phyloP scores from a whole-genome alignment of 1,284 basidiomycete species.

The Hemileia vastatrix region DNA sequence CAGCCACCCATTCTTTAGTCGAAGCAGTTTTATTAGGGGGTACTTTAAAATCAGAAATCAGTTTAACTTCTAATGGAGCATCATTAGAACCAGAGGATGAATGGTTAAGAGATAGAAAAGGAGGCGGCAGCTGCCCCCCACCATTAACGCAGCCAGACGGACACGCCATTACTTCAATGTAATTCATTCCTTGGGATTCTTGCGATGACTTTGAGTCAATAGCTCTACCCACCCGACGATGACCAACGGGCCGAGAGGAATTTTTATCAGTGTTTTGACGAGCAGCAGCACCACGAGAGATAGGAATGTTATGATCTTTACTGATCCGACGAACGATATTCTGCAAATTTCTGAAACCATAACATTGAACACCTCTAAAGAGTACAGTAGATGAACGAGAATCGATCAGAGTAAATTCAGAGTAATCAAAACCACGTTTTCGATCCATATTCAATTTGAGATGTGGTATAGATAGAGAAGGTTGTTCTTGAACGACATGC shows the following conservation, averaged over 20 bases:
- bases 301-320: constrained; percentile 65
- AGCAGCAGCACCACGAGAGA: constrained; percentile 52
- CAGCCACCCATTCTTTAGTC: constrained; percentile 14
- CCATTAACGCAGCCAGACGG: constrained; percentile 95
- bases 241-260: constrained; percentile 31
- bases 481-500: background rate
- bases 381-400: too few species aligned
- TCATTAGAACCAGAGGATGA: too few species aligned
- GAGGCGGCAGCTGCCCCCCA: constrained; percentile 76
- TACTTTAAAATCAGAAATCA: too few species aligned
- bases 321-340: constrained; percentile 89
- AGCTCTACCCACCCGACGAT: constrained; percentile 29
- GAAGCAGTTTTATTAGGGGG: too few species aligned
- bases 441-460: constrained; percentile 44
- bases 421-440: constrained; percentile 30
- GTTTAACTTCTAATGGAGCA: too few species aligned
- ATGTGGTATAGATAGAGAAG: background rate
- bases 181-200: too few species aligned
- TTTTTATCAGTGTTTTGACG: constrained; percentile 18
- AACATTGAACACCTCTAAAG: constrained; percentile 87
- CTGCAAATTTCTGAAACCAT: constrained; percentile 93
- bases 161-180: constrained; percentile 98
- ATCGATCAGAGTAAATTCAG: constrained; percentile 9
- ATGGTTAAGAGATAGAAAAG: too few species aligned
- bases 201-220: constrained; percentile 54